Conservation (phyloP, 2,329 filamentous ascomycete genomes). For the Ceratocystis smalleyi region DNA sequence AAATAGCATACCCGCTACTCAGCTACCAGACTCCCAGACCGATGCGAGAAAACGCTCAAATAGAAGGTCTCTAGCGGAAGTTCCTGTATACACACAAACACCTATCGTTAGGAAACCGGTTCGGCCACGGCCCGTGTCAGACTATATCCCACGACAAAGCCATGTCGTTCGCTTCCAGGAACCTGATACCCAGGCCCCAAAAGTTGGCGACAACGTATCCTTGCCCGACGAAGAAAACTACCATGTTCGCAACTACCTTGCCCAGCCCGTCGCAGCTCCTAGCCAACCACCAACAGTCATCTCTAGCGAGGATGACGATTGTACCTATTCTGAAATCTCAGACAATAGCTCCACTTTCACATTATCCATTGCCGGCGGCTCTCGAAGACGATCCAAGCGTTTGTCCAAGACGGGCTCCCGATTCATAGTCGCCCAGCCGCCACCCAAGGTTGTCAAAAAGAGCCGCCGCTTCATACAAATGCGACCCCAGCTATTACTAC, state of each 20-base stretch:
- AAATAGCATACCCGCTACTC: background rate
- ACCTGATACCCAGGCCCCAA: background rate
- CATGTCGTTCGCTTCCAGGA: conserved; percentile 34
- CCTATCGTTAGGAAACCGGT: conserved; percentile 17
- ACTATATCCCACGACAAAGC: conserved; percentile 27
- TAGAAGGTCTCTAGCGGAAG: conserved; percentile 6
- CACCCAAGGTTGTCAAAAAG: conserved; percentile 41
- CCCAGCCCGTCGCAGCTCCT: background rate
- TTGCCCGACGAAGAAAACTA: conserved; percentile 13
- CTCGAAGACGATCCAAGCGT: conserved; percentile 17
- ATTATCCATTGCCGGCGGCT: conserved; percentile 20
- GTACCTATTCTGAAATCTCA: conserved; percentile 29
- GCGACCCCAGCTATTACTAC: conserved; percentile 52
- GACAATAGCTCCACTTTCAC: conserved; percentile 27
- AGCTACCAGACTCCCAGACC: background rate
- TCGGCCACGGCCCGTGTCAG: conserved; percentile 25
- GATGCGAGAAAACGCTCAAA: conserved; percentile 1
- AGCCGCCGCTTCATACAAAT: conserved; percentile 52
- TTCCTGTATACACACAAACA: background rate
- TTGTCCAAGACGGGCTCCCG: conserved; percentile 33
- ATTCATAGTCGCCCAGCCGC: conserved; percentile 53
- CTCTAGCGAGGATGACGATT: conserved; percentile 35
- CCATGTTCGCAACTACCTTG: conserved; percentile 13
- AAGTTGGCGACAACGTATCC: conserved; percentile 1
- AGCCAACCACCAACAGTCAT: conserved; percentile 1